These are phyloP conservation scores for Volvariella volvacea DNA, from an alignment of 1,284 basidiomycete species.

Conservation along the genomic window DNA sequence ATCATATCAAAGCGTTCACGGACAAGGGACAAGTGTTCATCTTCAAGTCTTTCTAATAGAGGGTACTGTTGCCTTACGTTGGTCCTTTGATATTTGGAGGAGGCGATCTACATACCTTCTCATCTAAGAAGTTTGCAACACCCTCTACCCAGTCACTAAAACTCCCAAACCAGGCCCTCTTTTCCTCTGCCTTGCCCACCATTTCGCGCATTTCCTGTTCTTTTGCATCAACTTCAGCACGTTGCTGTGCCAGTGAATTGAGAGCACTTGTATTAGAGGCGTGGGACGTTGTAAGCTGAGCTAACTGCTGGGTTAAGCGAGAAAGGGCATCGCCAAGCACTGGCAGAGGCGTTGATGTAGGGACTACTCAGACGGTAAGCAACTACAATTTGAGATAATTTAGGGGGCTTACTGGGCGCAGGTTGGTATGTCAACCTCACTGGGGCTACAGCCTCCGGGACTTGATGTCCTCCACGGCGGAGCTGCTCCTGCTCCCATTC, in stretches of 20 bases:
- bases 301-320: conserved; percentile 57
- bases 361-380: conserved; percentile 42
- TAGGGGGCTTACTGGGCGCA: conserved; percentile 55
- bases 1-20: conserved; percentile 73
- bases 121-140: conserved; percentile 84
- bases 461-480: conserved; percentile 59
- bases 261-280: conserved; percentile 58
- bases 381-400: conserved; percentile 8
- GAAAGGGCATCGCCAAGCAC: conserved; percentile 48
- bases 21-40: conserved; percentile 69
- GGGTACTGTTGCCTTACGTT: conserved; percentile 54
- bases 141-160: conserved; percentile 86
- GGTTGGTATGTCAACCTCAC: conserved; percentile 63
- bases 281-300: conserved; percentile 67
- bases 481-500: conserved; percentile 92
- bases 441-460: conserved; percentile 23
- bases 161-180: conserved; percentile 81
- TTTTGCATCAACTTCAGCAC: conserved; percentile 63
- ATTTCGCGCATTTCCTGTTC: conserved; percentile 78
- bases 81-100: conserved; percentile 2
- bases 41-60: conserved; percentile 78
- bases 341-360: conserved; percentile 51
- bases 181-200: conserved; percentile 74
- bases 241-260: conserved; percentile 59
- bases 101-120: conserved; percentile 59